These are phyloP conservation scores for Fallopia convolvulus DNA, from an alignment of 148 eudicot genomes.

Conservation along the genomic window DNA sequence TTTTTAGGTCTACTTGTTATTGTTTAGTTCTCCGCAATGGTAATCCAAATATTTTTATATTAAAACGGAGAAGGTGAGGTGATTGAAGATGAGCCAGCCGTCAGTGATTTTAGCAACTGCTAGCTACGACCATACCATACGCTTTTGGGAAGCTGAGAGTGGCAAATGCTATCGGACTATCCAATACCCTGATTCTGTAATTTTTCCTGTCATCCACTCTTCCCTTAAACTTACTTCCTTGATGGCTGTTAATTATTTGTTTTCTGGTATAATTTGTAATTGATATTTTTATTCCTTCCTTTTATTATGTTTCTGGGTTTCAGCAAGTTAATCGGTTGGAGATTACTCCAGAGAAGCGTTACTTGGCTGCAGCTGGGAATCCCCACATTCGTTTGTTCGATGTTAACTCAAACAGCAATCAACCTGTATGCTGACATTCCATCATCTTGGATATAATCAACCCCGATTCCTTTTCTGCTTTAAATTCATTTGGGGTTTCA, in stretches of 20 bases:
- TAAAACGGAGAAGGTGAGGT: neutral
- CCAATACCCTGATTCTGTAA: conserved; percentile 86
- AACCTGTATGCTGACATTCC: conserved; percentile 46
- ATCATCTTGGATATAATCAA: neutral
- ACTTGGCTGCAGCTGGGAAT: conserved; percentile 89
- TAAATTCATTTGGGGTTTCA: neutral
- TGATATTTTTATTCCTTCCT: neutral
- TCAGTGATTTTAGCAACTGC: conserved; percentile 68
- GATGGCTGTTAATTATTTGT: neutral
- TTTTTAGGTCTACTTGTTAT: neutral
- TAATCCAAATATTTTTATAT: neutral
- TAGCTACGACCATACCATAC: conserved; percentile 90
- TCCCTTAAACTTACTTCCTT: conserved; percentile 10
- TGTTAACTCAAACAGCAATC: conserved; percentile 66
- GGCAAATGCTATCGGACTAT: conserved; percentile 84
- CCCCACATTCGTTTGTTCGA: conserved; percentile 91
- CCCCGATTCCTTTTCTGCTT: neutral
- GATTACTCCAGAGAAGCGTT: conserved; percentile 89
- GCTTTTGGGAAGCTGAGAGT: conserved; percentile 92
- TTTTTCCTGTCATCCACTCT: neutral
- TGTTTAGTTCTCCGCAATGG: neutral
- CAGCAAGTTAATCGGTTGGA: conserved; percentile 97
- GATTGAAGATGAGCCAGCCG: conserved; percentile 54
- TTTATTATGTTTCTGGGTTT: neutral
- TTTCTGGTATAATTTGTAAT: neutral